phyloP scores from a whole-genome alignment of 495 filamentous ascomycete species.

The Xylaria castorea region DNA sequence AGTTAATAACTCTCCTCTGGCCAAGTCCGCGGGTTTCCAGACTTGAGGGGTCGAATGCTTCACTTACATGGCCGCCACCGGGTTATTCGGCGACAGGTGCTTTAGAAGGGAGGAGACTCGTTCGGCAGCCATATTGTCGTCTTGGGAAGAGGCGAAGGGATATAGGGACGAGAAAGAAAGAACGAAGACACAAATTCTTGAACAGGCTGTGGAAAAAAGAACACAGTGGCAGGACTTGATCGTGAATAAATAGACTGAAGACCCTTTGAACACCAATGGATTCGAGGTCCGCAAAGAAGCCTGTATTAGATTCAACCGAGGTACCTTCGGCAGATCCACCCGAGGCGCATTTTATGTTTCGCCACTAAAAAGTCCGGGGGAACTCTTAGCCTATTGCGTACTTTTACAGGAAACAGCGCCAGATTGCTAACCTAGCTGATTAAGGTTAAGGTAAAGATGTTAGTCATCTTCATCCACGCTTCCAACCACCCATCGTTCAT shows the following conservation, averaged over 20 bases:
- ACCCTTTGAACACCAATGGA: background rate
- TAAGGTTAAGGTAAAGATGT: background rate
- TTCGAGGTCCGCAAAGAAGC: background rate
- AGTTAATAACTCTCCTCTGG: background rate
- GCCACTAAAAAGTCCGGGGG: constrained; percentile 17
- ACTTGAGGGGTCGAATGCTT: background rate
- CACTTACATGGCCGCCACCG: constrained; percentile 77
- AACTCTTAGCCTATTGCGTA: background rate
- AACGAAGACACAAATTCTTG: background rate
- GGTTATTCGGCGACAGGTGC: constrained; percentile 77
- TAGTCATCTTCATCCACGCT: constrained; percentile 2
- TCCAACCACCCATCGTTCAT: background rate
- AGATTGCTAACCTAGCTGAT: background rate
- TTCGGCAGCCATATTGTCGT: constrained; percentile 77
- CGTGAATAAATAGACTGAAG: background rate
- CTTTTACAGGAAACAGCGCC: background rate
- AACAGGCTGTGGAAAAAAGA: background rate
- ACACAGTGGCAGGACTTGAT: background rate
- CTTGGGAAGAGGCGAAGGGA: background rate
- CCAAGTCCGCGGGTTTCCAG: background rate
- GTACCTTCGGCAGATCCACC: constrained; percentile 29
- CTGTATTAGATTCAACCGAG: constrained; percentile 23
- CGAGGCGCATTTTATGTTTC: background rate
- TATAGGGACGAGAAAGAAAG: background rate
- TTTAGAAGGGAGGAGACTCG: constrained; percentile 85